These are phyloP conservation scores for Ambrosia artemisiifolia DNA, from an alignment of 129 eudicot genomes.

Conservation along the genomic window DNA sequence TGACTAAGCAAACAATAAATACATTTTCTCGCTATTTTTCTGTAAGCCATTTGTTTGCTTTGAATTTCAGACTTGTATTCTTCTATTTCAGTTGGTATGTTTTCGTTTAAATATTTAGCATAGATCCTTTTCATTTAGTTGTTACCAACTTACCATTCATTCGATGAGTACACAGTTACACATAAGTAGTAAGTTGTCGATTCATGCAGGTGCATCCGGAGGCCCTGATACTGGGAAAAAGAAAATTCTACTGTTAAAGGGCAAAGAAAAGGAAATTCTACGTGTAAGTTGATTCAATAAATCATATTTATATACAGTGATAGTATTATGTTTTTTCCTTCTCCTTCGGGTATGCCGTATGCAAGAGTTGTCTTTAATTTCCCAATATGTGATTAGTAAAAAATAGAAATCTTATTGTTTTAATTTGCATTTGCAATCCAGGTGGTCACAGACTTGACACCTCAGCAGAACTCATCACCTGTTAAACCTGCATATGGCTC, in stretches of 20 bases:
- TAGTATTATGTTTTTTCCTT: background rate
- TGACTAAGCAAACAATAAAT: too few relatives aligned
- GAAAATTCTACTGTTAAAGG: slow-evolving; percentile 75
- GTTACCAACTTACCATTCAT: too few relatives aligned
- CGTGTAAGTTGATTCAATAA: slow-evolving; percentile 43
- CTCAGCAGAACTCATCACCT: slow-evolving; percentile 39
- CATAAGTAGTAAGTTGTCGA: background rate
- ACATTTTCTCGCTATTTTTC: too few relatives aligned
- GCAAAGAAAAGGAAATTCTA: slow-evolving; percentile 70
- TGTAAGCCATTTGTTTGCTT: too few relatives aligned
- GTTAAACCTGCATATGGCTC: slow-evolving; percentile 31
- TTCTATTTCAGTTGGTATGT: too few relatives aligned
- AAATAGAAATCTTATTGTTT: background rate
- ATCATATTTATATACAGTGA: background rate
- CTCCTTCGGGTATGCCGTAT: background rate
- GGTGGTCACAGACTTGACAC: slow-evolving; percentile 43
- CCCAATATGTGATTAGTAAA: background rate
- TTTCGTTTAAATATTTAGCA: too few relatives aligned
- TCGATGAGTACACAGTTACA: too few relatives aligned
- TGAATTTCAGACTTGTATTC: too few relatives aligned
- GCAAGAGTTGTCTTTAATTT: too few relatives aligned
- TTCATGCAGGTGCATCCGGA: slow-evolving; percentile 48
- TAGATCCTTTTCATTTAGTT: too few relatives aligned
- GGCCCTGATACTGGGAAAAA: slow-evolving; percentile 55
- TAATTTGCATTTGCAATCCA: slow-evolving; percentile 12